Evolutionary conservation across 1,284 basidiomycete species (phyloP).

Genomic region (Golubevia pallescens): DNA sequence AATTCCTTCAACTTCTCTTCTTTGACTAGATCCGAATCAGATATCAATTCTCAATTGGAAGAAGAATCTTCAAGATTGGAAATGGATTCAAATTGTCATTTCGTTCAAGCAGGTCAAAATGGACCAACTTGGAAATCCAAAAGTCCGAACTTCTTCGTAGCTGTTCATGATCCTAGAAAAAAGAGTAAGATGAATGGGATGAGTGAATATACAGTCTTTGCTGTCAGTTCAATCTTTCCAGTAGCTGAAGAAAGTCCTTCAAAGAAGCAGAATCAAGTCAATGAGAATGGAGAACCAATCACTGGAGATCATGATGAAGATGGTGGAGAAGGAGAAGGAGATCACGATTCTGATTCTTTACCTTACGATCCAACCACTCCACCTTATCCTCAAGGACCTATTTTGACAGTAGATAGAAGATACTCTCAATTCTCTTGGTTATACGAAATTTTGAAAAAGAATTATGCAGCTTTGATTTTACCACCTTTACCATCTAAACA

Average conservation of each 20-base stretch:
- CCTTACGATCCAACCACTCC: conserved; percentile 33
- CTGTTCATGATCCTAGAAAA: conserved; percentile 80
- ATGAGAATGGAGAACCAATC: not conserved
- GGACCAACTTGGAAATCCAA: conserved; percentile 74
- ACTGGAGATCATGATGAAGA: not conserved
- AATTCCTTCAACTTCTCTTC: too few species aligned
- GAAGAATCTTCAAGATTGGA: too few species aligned
- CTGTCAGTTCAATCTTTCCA: conserved; percentile 75
- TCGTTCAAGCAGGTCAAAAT: conserved; percentile 72
- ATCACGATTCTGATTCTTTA: conserved; percentile 7
- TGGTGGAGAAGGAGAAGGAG: conserved; percentile 12
- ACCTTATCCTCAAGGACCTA: conserved; percentile 22
- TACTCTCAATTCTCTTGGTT: conserved; percentile 84
- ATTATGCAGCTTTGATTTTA: conserved; percentile 76
- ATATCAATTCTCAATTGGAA: too few species aligned
- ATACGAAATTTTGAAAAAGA: conserved; percentile 73
- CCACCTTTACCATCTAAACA: conserved; percentile 83
- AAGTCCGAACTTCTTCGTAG: conserved; percentile 74
- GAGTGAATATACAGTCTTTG: conserved; percentile 75
- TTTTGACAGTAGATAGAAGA: conserved; percentile 71
- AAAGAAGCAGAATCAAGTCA: conserved; percentile 1
- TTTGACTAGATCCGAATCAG: too few species aligned
- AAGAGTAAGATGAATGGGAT: conserved; percentile 72
- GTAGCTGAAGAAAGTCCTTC: conserved; percentile 1
- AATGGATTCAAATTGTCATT: conserved; percentile 67